Conservation (phyloP, 176 grass and related monocot genomes). For the Otatea glauca region DNA sequence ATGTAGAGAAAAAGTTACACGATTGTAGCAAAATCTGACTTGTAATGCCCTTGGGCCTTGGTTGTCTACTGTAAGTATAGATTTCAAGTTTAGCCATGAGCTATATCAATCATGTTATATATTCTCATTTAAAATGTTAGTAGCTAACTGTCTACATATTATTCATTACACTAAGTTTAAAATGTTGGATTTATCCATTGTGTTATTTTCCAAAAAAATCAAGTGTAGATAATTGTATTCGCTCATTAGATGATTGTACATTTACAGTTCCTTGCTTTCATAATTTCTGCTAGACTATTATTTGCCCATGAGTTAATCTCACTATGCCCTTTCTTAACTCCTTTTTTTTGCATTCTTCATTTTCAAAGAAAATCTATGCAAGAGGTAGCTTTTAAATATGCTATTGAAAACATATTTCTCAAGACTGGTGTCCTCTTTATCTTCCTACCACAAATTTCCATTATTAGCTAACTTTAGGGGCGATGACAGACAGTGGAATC, state of each 20-base stretch:
- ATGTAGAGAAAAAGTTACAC: background rate
- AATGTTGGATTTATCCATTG: too few species aligned
- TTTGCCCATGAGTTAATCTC: slow-evolving; percentile 10
- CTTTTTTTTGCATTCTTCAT: background rate
- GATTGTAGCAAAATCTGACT: slow-evolving; percentile 13
- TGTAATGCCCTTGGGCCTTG: background rate
- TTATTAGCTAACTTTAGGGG: too few species aligned
- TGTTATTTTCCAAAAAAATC: too few species aligned
- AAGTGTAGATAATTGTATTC: slow-evolving; percentile 7
- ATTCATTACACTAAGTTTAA: background rate
- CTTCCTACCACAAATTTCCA: background rate
- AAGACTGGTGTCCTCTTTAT: background rate
- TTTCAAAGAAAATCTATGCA: slow-evolving; percentile 27
- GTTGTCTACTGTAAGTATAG: background rate
- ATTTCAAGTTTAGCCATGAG: slow-evolving; percentile 20
- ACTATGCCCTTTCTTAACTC: background rate
- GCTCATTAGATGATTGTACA: background rate
- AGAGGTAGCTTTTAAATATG: background rate
- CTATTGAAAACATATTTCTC: slow-evolving; percentile 12
- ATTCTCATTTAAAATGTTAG: background rate
- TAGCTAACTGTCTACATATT: slow-evolving; percentile 18
- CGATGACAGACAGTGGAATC: too few species aligned
- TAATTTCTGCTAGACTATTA: slow-evolving; percentile 3
- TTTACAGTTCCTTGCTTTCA: slow-evolving; percentile 21
- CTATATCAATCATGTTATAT: slow-evolving; percentile 12